Evolutionary conservation across 371 early-diverging fungal genomes (phyloP), one percentile per base, ranked within the genome.

Genomic region (Actinomortierella ambigua): DNA sequence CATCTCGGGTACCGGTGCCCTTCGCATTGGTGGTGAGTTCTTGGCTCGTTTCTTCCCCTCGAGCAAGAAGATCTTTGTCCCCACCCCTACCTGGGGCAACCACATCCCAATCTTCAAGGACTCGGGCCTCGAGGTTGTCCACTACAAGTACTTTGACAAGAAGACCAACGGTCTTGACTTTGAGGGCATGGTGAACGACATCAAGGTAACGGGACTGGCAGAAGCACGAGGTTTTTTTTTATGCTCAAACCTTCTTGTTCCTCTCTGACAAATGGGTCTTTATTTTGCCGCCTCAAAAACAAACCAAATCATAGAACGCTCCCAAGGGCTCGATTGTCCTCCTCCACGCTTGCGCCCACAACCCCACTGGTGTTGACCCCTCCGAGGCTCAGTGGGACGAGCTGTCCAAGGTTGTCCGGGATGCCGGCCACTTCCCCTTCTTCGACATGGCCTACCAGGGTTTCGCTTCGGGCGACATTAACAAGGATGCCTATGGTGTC

Each of bases 391-490:
- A 99, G 81, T 99, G 99, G 99, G 81, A 87, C 53, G 84, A 95
- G 76, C 92, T 98, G 68, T 87, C 91, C 56, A 64, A 88, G 61
- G 87, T 90, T 39, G 79, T 93, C 60, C 90, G 95, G 82, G 85
- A 87, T 53, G 90, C 92, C 68, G 82, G 84, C 11, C 96, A 96
- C 81, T 88, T 96, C 59, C 81, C 88, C 58, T 98, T 98, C 90
- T 98, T 99, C 67, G 98, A 99, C 78, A 95, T 97, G 95, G 99
- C 98, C 41, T 99, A 99, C 85, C 98, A 98, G 87, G 99, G 99
- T 43, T 99, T 99, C 75, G 98, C 98, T 44, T 94, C 95, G 22
- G 99, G 99, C 62, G 88, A 93, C 81, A 90, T 92, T 52, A 81
- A 83, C 77, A 85, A 85, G 55, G 99, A 99, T 79, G 97, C 98